Percentiles rank a stretch among this genome's conserved stretches.
Conservation (phyloP, 2,329 filamentous ascomycete genomes). For the Ophiostoma triangulosporum region DNA sequence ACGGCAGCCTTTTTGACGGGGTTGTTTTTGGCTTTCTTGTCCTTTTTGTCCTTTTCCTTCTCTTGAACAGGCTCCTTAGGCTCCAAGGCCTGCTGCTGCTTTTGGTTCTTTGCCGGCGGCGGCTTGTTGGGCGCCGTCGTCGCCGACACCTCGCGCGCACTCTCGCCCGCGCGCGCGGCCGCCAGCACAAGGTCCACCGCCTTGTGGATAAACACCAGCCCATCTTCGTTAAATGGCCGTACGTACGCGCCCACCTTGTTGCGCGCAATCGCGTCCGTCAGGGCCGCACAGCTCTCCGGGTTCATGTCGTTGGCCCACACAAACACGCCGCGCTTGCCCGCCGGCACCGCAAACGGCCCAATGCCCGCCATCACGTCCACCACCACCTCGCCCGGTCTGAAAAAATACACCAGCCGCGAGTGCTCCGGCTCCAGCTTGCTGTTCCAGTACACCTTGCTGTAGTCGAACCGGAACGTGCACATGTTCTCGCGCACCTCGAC, state of each 20-base stretch:
- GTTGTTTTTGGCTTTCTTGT: conserved; percentile 10
- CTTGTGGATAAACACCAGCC: conserved; percentile 61
- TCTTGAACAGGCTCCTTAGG: not conserved
- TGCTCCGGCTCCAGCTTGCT: conserved; percentile 83
- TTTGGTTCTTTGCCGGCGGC: not conserved
- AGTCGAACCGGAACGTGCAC: conserved; percentile 87
- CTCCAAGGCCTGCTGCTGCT: conserved; percentile 1
- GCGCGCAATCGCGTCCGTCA: conserved; percentile 53
- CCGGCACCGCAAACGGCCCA: conserved; percentile 85
- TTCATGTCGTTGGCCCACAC: conserved; percentile 98
- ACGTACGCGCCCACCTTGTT: conserved; percentile 78
- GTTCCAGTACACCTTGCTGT: conserved; percentile 97
- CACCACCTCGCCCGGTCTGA: conserved; percentile 74
- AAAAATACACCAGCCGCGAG: conserved; percentile 59
- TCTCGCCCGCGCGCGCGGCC: conserved; percentile 35
- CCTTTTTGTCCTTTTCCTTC: not conserved
- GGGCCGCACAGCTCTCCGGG: conserved; percentile 65
- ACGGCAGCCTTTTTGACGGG: not conserved
- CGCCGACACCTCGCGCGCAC: conserved; percentile 15
- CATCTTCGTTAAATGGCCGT: conserved; percentile 68
- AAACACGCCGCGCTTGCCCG: conserved; percentile 78
- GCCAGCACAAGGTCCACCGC: conserved; percentile 48
- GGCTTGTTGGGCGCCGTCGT: conserved; percentile 12
- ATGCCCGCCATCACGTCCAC: conserved; percentile 97
- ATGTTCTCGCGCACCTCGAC: conserved; percentile 71